Evolutionary conservation across 2,329 filamentous ascomycete genomes (phyloP), one percentile per base, ranked within the genome.

Genomic region (Xylariaceae sp.): DNA sequence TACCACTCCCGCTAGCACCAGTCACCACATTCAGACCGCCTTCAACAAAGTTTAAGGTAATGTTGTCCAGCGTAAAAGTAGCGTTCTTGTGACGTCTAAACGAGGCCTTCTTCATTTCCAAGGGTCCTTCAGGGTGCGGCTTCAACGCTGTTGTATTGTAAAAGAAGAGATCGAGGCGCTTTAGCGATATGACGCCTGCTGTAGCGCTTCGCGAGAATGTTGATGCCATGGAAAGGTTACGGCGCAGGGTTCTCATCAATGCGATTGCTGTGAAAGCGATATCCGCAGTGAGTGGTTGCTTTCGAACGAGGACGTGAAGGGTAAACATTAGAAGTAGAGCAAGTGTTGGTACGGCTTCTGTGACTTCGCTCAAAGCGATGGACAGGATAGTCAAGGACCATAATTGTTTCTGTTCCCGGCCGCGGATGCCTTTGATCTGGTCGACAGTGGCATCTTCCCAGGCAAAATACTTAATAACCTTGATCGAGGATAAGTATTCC

Each of bases 381-480:
- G 49, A 61, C 43, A 76, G 65, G 16, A 80, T 58, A 6, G 73
- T 73, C 19, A 78, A 67, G 6, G 60, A 65, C 78, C 79, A 82
- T 19, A 80, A 67, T 29, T 72, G 70, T 34, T 70, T 72, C 49
- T 80, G 77, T 55, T 82, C 79, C 2, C 67, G 63, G 12, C 64
- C 57, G 2, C 79, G 73, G 10, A 75, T 69, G 4, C 69, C 63
- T 22, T 75, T 68, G 45, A 82, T 73, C 40, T 69, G 72, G n/a
- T 71, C 64, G 10, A 72, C 69, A 49, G 78, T 72, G 23, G 74
- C 69, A 16, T 71, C 67, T 55, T 82, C 78, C 79, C 78, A 82
- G 2, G 75, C 75, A 58, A 82, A 80, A 53, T 80, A 81, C 55
- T 82, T 82, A 61, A 82, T 73, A 14, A 75, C 75, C 10, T 74